A percentile compares a stretch with the other conserved stretches of the same genome.
Conservation (phyloP, 352 stramenopile species). For the Pythium coloratum region DNA sequence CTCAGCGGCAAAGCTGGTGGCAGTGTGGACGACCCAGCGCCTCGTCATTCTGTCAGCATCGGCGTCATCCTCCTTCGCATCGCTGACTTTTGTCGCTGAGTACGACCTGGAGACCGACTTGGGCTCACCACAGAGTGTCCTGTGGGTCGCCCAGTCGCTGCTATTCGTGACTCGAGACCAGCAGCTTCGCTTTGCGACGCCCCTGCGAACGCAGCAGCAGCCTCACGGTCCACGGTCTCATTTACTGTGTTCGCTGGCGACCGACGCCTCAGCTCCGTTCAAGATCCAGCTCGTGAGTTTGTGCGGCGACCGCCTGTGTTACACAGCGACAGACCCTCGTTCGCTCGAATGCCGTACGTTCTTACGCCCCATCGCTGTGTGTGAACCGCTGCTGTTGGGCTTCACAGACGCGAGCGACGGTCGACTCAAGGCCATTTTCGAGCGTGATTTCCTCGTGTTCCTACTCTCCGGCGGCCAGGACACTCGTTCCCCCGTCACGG, state of each 20-base stretch:
- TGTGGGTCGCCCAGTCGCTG: slow-evolving; percentile 75
- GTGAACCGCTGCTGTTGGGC: slow-evolving; percentile 53
- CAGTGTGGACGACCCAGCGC: slow-evolving; percentile 55
- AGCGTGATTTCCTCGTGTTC: slow-evolving; percentile 64
- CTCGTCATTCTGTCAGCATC: slow-evolving; percentile 53
- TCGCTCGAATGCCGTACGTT: slow-evolving; percentile 41
- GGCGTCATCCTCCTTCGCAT: slow-evolving; percentile 22
- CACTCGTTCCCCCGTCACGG: slow-evolving; percentile 45
- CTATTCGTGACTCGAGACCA: slow-evolving; percentile 48
- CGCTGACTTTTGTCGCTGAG: slow-evolving; percentile 33
- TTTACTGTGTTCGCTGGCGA: slow-evolving; percentile 37
- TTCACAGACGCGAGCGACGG: slow-evolving; percentile 32
- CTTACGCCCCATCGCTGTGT: slow-evolving; percentile 47
- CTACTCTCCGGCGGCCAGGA: slow-evolving; percentile 40
- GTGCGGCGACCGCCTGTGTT: slow-evolving; percentile 59
- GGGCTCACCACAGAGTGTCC: slow-evolving; percentile 40
- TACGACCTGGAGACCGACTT: slow-evolving; percentile 45
- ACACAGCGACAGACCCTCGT: slow-evolving; percentile 37
- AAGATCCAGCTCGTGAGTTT: slow-evolving; percentile 43
- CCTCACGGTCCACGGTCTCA: slow-evolving; percentile 4
- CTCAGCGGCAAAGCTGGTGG: slow-evolving; percentile 28
- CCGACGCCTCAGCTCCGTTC: slow-evolving; percentile 21
- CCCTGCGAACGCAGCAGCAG: slow-evolving; percentile 21
- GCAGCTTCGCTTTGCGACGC: slow-evolving; percentile 65
- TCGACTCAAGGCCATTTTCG: slow-evolving; percentile 53